Evolutionary conservation across 139 green algal genomes (phyloP), one percentile per base, ranked within the genome.

Genomic region (Chlamydomonas sphaeroides): DNA sequence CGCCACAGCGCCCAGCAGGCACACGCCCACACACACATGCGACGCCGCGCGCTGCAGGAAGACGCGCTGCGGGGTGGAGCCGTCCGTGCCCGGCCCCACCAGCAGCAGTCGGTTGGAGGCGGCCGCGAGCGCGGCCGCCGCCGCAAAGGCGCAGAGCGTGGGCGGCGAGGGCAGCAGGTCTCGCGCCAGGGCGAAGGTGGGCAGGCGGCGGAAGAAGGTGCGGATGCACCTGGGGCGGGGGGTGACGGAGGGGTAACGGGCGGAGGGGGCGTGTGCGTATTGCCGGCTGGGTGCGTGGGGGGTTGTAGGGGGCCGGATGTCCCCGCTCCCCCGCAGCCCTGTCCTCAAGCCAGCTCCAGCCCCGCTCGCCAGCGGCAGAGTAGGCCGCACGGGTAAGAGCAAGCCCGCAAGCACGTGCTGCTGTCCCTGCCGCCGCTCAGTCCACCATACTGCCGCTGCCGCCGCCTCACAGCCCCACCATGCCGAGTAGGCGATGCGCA

Each of bases 401-500:
- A n/a, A n/a, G n/a, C n/a, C n/a, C n/a, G n/a, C n/a, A n/a, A n/a
- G n/a, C n/a, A n/a, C n/a, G n/a, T n/a, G n/a, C n/a, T n/a, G n/a
- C n/a, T 8, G 45, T 14, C 45, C 45, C 45, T 51, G 10, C 8
- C 45, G 45, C 18, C 33, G 28, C 35, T n/a, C 63, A 30, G 33
- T 33, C 63, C 4, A n/a, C n/a, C n/a, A n/a, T n/a, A n/a, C n/a
- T n/a, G n/a, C n/a, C n/a, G n/a, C n/a, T n/a, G n/a, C 63, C 15
- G 28, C 26, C 65, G 15, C 65, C 11, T 2, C 15, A 5, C n/a
- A 28, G 4, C 84, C 84, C 57, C 92, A 97, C 69, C 63, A 84
- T 2, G 92, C 61, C 14, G 90, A 96, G 63, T 93, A 95, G 0
- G 56, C 53, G 38, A 98, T 96, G 4, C 95, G 89, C 59, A 95